Conservation (phyloP, 371 early-diverging fungal species). For the Circinella umbellata region DNA sequence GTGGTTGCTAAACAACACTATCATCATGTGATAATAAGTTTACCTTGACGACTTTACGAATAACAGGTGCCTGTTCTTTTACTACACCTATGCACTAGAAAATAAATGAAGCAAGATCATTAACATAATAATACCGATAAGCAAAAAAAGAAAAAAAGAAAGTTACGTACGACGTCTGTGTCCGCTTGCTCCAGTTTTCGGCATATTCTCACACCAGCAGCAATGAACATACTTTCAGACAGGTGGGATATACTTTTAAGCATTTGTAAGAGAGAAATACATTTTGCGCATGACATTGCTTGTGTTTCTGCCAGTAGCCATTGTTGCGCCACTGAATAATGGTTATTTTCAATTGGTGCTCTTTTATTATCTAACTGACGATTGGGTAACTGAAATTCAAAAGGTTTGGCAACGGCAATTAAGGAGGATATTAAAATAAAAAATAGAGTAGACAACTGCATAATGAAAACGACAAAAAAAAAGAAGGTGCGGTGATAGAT, state of each 20-base stretch:
- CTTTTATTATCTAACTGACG: neutral
- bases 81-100: constrained; percentile 53
- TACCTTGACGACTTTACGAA: constrained; percentile 48
- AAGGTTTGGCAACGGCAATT: neutral
- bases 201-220: constrained; percentile 37
- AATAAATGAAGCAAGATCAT: neutral
- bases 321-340: constrained; percentile 21
- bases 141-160: neutral
- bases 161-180: constrained; percentile 40
- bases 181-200: constrained; percentile 37
- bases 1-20: no score
- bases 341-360: constrained; percentile 15
- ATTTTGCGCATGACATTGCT: constrained; percentile 36
- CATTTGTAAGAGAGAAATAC: constrained; percentile 41
- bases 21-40: neutral
- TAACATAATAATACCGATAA: neutral
- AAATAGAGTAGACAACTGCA: constrained; percentile 6
- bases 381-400: constrained; percentile 19
- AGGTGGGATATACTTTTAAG: constrained; percentile 41
- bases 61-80: constrained; percentile 51
- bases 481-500: no score
- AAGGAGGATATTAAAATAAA: constrained; percentile 4
- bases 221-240: constrained; percentile 37
- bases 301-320: constrained; percentile 29
- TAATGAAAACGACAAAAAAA: constrained; percentile 5